Evolutionary conservation across 441 rosid species (phyloP).

Genomic region (Mallotus japonicus): DNA sequence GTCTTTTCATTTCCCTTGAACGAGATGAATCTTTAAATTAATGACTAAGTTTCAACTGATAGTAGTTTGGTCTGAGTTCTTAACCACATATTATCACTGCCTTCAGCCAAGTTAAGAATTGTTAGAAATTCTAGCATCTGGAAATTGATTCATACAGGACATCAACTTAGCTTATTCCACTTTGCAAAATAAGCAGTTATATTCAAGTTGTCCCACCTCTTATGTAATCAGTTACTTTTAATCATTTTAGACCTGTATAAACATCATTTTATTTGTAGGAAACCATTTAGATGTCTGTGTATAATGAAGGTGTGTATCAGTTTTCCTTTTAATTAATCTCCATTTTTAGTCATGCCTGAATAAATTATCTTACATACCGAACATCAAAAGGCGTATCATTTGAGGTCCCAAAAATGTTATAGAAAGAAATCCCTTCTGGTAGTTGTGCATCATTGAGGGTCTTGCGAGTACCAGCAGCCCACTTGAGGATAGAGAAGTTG

Average conservation of each 20-base stretch:
- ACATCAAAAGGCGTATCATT: slow-evolving; percentile 79
- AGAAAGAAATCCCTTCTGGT: slow-evolving; percentile 67
- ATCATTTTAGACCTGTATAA: not conserved
- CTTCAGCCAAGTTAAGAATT: not conserved
- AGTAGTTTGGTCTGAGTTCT: not conserved
- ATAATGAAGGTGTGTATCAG: not conserved
- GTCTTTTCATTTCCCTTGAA: not conserved
- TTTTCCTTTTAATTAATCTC: not conserved
- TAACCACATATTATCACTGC: too few species aligned
- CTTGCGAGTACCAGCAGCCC: slow-evolving; percentile 70
- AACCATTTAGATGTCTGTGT: not conserved
- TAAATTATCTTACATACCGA: slow-evolving; percentile 44
- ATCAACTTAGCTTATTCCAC: not conserved
- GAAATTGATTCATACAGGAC: not conserved
- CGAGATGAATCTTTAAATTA: not conserved
- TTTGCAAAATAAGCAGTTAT: not conserved
- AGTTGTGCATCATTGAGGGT: slow-evolving; percentile 55
- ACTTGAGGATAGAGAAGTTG: slow-evolving; percentile 56
- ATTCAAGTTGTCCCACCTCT: not conserved
- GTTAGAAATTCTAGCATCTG: too few species aligned
- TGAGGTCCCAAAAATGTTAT: slow-evolving; percentile 76
- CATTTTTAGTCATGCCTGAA: not conserved
- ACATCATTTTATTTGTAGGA: not conserved
- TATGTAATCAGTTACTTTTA: not conserved
- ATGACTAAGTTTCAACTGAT: not conserved